Conservation (phyloP, 2,329 filamentous ascomycete genomes). For the Ophiosphaerella narmari region DNA sequence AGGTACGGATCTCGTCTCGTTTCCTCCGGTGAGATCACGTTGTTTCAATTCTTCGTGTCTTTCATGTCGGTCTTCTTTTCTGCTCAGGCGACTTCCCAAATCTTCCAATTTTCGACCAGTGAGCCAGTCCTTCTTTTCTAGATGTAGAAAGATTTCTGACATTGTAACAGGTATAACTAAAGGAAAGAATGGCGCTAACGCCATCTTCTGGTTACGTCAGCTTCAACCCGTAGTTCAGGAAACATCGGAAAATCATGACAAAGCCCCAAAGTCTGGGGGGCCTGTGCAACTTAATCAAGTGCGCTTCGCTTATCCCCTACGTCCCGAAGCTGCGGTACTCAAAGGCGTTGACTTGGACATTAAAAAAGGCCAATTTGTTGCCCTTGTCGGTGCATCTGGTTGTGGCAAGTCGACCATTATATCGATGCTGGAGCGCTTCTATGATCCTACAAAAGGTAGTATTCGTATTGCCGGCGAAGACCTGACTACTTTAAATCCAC, state of each 20-base stretch:
- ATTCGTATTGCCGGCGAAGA: conserved; percentile 68
- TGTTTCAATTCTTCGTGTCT: conserved; percentile 89
- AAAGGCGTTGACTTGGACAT: conserved; percentile 49
- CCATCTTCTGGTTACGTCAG: conserved; percentile 47
- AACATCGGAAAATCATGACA: conserved; percentile 15
- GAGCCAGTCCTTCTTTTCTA: conserved; percentile 43
- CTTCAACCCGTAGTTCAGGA: conserved; percentile 41
- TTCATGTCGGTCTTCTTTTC: conserved; percentile 86
- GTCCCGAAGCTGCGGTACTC: neutral
- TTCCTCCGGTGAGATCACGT: conserved; percentile 58
- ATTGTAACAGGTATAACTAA: conserved; percentile 99
- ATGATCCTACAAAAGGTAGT: conserved; percentile 73
- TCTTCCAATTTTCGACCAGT: conserved; percentile 92
- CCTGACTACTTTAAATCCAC: conserved; percentile 66
- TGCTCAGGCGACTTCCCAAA: conserved; percentile 82
- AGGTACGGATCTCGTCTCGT: conserved; percentile 31
- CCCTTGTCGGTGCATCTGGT: conserved; percentile 81
- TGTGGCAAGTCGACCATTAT: conserved; percentile 94
- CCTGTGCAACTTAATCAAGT: conserved; percentile 6
- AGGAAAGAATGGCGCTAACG: conserved; percentile 75
- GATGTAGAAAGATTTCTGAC: conserved; percentile 51
- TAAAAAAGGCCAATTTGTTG: conserved; percentile 35
- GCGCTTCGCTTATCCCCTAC: conserved; percentile 4
- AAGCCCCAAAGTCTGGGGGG: conserved; percentile 2
- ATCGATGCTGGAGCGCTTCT: conserved; percentile 86